These are phyloP conservation scores for Penicillium sclerotiorum DNA, from an alignment of 2,329 filamentous ascomycete species.

Conservation along the genomic window DNA sequence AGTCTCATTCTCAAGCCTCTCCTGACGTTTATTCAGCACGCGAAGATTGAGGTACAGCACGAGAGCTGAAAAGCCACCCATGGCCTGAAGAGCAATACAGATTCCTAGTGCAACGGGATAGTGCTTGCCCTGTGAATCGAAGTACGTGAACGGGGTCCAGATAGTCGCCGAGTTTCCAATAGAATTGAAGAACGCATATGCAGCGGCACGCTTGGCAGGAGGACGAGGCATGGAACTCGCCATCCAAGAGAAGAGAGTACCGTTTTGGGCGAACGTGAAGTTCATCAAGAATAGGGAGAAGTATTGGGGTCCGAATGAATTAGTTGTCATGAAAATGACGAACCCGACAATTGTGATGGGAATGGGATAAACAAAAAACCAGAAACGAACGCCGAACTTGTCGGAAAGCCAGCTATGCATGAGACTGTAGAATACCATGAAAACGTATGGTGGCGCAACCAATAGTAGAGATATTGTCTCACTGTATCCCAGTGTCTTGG, in stretches of 20 bases:
- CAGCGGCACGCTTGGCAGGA: constrained; percentile 58
- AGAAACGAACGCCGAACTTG: constrained; percentile 51
- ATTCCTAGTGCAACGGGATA: constrained; percentile 43
- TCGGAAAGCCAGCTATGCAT: constrained; percentile 51
- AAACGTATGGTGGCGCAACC: constrained; percentile 57
- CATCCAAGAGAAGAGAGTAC: constrained; percentile 44
- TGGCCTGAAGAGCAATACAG: constrained; percentile 35
- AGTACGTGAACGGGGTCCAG: constrained; percentile 56
- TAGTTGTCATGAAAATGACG: constrained; percentile 53
- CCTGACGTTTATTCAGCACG: constrained; percentile 51
- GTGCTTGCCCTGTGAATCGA: constrained; percentile 34
- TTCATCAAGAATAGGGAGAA: constrained; percentile 59
- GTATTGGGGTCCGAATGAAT: constrained; percentile 57
- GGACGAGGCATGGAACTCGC: constrained; percentile 55
- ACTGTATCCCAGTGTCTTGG: constrained; percentile 47
- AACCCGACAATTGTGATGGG: constrained; percentile 57
- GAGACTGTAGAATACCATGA: constrained; percentile 55
- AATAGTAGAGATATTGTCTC: constrained; percentile 54
- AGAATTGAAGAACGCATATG: constrained; percentile 59
- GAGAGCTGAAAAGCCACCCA: constrained; percentile 30
- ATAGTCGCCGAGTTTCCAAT: constrained; percentile 57
- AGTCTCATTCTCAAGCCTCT: constrained; percentile 12
- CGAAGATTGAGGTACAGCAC: constrained; percentile 34
- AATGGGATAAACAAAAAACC: constrained; percentile 58
- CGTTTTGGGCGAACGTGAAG: constrained; percentile 54